Percentiles rank a stretch among this genome's conserved stretches.
Conservation (phyloP, 2,329 filamentous ascomycete genomes). For the Chaetomium sp. region DNA sequence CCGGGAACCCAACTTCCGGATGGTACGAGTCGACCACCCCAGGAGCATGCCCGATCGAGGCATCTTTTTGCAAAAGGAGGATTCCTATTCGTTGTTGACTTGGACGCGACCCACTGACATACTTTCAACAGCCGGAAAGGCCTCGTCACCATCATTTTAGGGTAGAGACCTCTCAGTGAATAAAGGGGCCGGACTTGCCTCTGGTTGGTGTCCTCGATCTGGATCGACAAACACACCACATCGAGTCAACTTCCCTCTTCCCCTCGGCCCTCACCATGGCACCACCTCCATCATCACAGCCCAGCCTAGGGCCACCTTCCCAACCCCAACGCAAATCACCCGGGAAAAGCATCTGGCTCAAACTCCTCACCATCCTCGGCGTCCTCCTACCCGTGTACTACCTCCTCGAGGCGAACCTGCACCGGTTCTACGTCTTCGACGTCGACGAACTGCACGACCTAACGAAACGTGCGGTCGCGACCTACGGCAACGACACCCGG, state of each 20-base stretch:
- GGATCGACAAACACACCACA: slow-evolving; percentile 3
- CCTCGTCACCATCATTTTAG: no score
- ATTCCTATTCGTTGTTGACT: no score
- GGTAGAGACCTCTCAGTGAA: background rate
- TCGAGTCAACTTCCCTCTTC: background rate
- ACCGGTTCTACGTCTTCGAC: slow-evolving; percentile 70
- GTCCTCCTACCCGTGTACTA: slow-evolving; percentile 48
- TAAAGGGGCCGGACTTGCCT: background rate
- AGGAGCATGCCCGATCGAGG: no score
- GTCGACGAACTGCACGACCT: slow-evolving; percentile 63
- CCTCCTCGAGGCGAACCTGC: slow-evolving; percentile 51
- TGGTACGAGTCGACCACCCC: no score
- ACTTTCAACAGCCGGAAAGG: no score
- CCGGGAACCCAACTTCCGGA: no score
- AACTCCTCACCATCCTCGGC: slow-evolving; percentile 46
- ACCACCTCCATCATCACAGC: background rate
- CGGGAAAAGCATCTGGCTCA: slow-evolving; percentile 28
- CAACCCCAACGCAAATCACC: slow-evolving; percentile 11
- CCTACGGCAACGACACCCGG: slow-evolving; percentile 69
- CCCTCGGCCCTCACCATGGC: background rate
- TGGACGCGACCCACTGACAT: no score
- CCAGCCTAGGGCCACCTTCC: slow-evolving; percentile 19
- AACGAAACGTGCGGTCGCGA: slow-evolving; percentile 55
- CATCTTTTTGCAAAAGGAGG: no score
- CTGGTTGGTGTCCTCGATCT: slow-evolving; percentile 12